Base-by-base conservation (phyloP, 257 asterid species). In the Perilla frutescens region DNA sequence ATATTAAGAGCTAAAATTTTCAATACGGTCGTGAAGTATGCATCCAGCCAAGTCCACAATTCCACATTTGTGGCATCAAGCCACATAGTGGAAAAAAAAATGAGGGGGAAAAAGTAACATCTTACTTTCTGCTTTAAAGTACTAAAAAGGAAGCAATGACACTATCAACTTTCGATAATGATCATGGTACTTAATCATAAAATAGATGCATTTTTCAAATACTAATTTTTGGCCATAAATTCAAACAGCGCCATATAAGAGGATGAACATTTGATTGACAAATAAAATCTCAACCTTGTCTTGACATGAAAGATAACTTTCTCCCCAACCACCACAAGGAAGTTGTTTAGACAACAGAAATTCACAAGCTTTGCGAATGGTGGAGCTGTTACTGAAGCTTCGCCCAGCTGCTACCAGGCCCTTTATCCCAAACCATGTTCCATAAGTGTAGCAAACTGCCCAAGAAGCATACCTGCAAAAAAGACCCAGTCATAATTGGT, bases 321-420 rank as follows among this genome's bases (percentile, higher is more conserved):
- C 98, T 48, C 99, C 99, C 99, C 99, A 94, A 68, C 97, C 99
- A 73, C 97, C 99, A 49, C 91, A 91, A 68, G 96, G 85, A 56
- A 88, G 87, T 76, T 94, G 97, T 67, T 94, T 94, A 66, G 98
- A 91, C 89, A 94, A 74, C 74, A 94, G 80, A 75, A 91, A 94
- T 10, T 89, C 88, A 79, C 99, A 91, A 75, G 98, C 98, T 87
- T 87, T 94, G 51, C 90, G 89, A 57, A 94, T 76, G 62, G 86
- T 76, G 61, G 90, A 70, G 87, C 88, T 85, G 77, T 76, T 90
- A 37, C 77, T 78, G 72, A 76, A 88, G 75, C 67, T 90, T 83
- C 90, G 79, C 48, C 96, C 99, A 61, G 96, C 92, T 31, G 97
- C 93, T 74, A 91, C 86, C 75, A 94, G 85, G 65, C 97, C 97